Evolutionary conservation across 176 grass and related monocot species (phyloP), one percentile per base, ranked within the genome.

Genomic region (Hordeum vulgare): DNA sequence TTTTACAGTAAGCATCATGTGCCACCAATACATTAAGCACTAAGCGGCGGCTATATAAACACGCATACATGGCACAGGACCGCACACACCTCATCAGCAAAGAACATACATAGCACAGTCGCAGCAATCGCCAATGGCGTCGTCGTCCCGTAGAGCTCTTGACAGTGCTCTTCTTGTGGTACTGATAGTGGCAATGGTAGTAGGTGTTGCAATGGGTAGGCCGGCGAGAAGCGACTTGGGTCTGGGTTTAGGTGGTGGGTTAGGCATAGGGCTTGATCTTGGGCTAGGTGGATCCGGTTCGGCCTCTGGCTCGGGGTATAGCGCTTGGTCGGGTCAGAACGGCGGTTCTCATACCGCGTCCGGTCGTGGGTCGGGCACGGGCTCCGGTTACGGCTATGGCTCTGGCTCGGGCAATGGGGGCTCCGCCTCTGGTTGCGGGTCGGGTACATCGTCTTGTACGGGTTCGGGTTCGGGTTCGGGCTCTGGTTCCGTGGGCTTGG

Each of bases 1-100:
- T 90, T 92, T 91, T 88, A 71, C 37, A 61, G 86, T 80, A 88
- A 90, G 49, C 85, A 81, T 73, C 90, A 88, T 88, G 90, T 90
- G 85, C 78, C 1, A 28, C 11, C 24, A 37, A 47, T 77, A 81
- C 83, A 69, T 61, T 76, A 81, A 65, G 51, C 63, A 66, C 9
- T 4, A 79, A 56, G 28, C 21, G 2, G 31, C 18, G 76, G 64
- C 70, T 88, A 92, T 90, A 90, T 73, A 90, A 77, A 18, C 34
- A 78, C 9, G 58, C 54, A 34, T 4, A 74, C 24, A 81, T 6
- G 5, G 5, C 49, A 77, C 33, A 47, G 35, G 26, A 58, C 35
- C 80, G 25, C 35, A 66, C 28, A 33, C 31, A 44, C 13, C 34
- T 54, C 35, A 54, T 31, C 57, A 80, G 29, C 15, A 36, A 77